Base-by-base conservation (phyloP, 345 rosid species). In the Pelargonium nanum region DNA sequence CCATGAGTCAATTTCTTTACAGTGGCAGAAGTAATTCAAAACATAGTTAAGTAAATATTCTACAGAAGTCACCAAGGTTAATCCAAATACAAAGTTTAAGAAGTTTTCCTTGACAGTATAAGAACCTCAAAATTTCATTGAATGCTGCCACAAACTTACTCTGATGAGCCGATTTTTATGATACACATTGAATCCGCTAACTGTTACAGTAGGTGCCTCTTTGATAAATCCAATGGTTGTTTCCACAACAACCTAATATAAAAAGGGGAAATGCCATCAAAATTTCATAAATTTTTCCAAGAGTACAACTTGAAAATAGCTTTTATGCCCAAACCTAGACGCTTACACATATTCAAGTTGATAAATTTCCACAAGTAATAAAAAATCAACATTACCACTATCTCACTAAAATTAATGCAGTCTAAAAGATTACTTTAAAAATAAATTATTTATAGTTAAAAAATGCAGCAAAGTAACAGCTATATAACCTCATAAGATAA, bases 81-180 rank as follows among this genome's bases (percentile, higher is more conserved):
- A 40, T 40, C 17, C 16, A 12, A 40, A 40, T 61, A 53, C 57
- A 6, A 48, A 59, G 1, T 55, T 59, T 20, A 51, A 24, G 19
- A 48, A 44, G 60, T 26, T 53, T 55, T 40, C 6, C 24, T 21
- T 26, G 21, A 26, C 24, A 24, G 23, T 54, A 24, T 24, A 22
- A 51, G 52, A 58, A 51, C 44, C 52, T 66, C 25, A 44, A 32
- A 48, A 26, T 61, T 22, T 44, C 16, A 24, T 19, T 5, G 8
- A 24, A 66, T 24, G 12, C 63, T 25, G 22, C 61, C 55, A 6
- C 60, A 61, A 65, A 61, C 74, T 55, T 80, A 91, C 98, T 91
- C 81, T 79, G 68, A 89, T 92, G 59, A 92, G 91, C 72, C 96
- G 95, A 83, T 92, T 92, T 69, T 85, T 87, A 58, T 92, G 95